phyloP scores from a whole-genome alignment of 1,284 basidiomycete genomes.

The Golubevia sp. region DNA sequence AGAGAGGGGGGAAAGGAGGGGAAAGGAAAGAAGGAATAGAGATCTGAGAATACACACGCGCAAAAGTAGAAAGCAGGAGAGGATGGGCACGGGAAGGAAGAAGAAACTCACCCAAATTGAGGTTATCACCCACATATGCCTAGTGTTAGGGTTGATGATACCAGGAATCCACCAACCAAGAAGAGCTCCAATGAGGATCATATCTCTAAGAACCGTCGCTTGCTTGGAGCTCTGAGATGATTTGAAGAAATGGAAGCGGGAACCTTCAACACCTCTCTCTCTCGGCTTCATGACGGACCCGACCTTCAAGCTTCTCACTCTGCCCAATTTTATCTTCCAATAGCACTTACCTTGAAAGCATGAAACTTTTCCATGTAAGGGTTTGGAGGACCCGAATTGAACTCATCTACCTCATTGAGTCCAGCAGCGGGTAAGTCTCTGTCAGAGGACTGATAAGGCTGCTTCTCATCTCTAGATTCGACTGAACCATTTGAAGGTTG shows the following conservation, averaged over 20 bases:
- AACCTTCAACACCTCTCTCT: too few species aligned
- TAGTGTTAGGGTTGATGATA: slow-evolving; percentile 16
- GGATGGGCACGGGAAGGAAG: background rate
- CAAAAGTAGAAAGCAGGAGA: background rate
- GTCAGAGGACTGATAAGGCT: background rate
- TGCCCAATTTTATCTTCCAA: too few species aligned
- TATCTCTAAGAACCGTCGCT: slow-evolving; percentile 16
- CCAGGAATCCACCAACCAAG: slow-evolving; percentile 19
- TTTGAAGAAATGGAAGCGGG: too few species aligned
- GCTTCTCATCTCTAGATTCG: background rate
- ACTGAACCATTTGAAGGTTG: background rate
- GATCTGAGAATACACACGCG: background rate
- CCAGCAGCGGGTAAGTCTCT: background rate
- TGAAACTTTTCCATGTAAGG: background rate
- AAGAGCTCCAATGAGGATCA: slow-evolving; percentile 15
- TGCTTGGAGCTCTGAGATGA: slow-evolving; percentile 1
- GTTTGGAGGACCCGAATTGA: background rate
- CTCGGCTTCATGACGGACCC: too few species aligned
- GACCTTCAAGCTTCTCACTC: too few species aligned
- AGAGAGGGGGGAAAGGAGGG: background rate
- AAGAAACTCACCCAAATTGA: background rate
- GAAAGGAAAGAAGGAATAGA: background rate
- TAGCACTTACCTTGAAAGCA: too few species aligned
- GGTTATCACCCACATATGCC: slow-evolving; percentile 11
- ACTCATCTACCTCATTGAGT: background rate